These are phyloP conservation scores for Pestalotiopsis sp. DNA, from an alignment of 2,329 filamentous ascomycete species.

Conservation along the genomic window DNA sequence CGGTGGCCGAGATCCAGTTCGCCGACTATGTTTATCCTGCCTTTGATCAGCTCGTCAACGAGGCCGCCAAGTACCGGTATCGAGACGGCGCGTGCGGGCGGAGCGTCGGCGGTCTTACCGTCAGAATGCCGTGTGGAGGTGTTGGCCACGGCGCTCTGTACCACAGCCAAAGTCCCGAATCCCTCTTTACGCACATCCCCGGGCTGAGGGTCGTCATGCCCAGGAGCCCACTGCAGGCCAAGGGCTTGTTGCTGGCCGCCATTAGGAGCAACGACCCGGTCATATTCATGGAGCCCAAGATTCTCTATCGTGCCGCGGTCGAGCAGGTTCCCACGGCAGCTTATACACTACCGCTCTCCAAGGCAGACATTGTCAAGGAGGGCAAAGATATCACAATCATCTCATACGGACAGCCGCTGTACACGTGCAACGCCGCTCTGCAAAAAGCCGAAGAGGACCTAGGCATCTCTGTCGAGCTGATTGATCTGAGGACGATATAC, in stretches of 20 bases:
- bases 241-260: conserved; percentile 77
- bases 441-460: conserved; percentile 74
- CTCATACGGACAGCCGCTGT: conserved; percentile 88
- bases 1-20: conserved; percentile 94
- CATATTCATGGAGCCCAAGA: conserved; percentile 93
- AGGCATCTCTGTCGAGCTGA: conserved; percentile 78
- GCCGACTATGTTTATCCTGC: conserved; percentile 93
- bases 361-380: conserved; percentile 80
- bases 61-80: conserved; percentile 87
- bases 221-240: conserved; percentile 83
- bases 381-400: conserved; percentile 82
- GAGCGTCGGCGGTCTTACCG: conserved; percentile 76
- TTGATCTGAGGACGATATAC: conserved; percentile 86
- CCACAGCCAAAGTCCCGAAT: conserved; percentile 88
- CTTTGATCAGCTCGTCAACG: conserved; percentile 92
- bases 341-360: conserved; percentile 83
- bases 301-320: conserved; percentile 86
- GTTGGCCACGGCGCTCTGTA: conserved; percentile 89
- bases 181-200: conserved; percentile 85
- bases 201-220: conserved; percentile 86
- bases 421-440: conserved; percentile 79
- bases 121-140: conserved; percentile 87
- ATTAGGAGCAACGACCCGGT: conserved; percentile 85
- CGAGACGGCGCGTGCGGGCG: conserved; percentile 63
- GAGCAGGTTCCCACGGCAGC: conserved; percentile 84